Evolutionary conservation across 2,329 filamentous ascomycete genomes (phyloP).

Genomic region (Hypoxylon sp.): DNA sequence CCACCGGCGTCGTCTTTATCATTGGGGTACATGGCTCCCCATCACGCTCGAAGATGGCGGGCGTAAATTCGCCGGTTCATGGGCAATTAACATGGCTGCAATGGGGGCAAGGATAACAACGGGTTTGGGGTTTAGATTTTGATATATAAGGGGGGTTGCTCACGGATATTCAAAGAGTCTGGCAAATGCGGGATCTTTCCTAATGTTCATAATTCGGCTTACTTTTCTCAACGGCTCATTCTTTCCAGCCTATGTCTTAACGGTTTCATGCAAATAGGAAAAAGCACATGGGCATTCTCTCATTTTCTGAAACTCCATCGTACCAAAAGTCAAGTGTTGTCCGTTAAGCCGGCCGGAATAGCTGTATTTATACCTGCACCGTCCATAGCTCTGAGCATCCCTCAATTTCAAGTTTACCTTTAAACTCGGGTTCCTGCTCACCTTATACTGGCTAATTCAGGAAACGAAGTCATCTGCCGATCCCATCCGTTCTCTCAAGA

Average conservation of each 20-base stretch:
- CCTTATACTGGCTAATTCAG: background rate
- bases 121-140: slow-evolving; percentile 19
- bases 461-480: background rate
- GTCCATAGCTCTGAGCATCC: slow-evolving; percentile 16
- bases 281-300: background rate
- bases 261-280: slow-evolving; percentile 16
- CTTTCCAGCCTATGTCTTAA: slow-evolving; percentile 11
- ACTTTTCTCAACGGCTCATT: slow-evolving; percentile 18
- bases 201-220: slow-evolving; percentile 32
- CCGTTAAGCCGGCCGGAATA: background rate
- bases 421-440: background rate
- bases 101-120: slow-evolving; percentile 4
- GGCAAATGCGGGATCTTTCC: slow-evolving; percentile 31
- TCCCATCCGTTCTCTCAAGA: background rate
- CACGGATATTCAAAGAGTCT: slow-evolving; percentile 15
- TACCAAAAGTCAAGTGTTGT: background rate
- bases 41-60: slow-evolving; percentile 33
- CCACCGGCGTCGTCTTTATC: slow-evolving; percentile 29
- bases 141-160: slow-evolving; percentile 16
- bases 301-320: background rate
- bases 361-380: slow-evolving; percentile 7
- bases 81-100: background rate
- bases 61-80: slow-evolving; percentile 17
- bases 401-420: slow-evolving; percentile 15
- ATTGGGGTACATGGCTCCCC: slow-evolving; percentile 35